Percentiles rank a stretch among this genome's conserved stretches.
phyloP scores from a whole-genome alignment of 2,329 filamentous ascomycete species.

The Cercospora sp. region DNA sequence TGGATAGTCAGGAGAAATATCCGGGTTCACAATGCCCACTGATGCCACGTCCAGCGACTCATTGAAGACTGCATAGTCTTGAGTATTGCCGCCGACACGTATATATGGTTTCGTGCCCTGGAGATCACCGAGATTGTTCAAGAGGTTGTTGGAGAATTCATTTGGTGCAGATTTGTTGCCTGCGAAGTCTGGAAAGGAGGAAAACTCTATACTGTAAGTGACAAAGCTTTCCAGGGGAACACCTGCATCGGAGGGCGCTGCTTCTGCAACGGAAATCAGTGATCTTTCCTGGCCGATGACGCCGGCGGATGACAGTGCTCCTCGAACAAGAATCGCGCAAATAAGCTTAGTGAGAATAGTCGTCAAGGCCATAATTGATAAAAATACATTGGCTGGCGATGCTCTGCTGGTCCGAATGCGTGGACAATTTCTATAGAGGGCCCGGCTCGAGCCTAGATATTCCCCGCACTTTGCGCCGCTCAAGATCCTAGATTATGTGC shows the following conservation, averaged over 20 bases:
- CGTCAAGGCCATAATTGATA: neutral
- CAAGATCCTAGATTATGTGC: neutral
- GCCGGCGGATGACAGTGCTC: slow-evolving; percentile 50
- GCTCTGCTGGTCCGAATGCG: neutral
- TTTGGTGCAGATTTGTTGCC: slow-evolving; percentile 59
- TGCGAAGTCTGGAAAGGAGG: slow-evolving; percentile 55
- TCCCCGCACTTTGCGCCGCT: slow-evolving; percentile 6
- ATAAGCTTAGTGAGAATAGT: neutral
- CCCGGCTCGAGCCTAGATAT: neutral
- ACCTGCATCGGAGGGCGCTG: slow-evolving; percentile 30
- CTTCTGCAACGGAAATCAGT: neutral
- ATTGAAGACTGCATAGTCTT: slow-evolving; percentile 64
- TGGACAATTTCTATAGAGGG: neutral
- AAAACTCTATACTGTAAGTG: slow-evolving; percentile 55
- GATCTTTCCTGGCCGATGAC: neutral
- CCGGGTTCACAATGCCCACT: slow-evolving; percentile 55
- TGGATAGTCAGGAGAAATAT: slow-evolving; percentile 59
- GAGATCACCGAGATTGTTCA: slow-evolving; percentile 58
- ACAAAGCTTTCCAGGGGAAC: slow-evolving; percentile 49
- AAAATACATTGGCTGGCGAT: neutral
- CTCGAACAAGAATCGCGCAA: neutral
- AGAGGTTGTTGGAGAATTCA: slow-evolving; percentile 59
- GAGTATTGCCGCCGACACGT: slow-evolving; percentile 66
- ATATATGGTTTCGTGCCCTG: slow-evolving; percentile 60
- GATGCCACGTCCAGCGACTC: slow-evolving; percentile 52